Evolutionary conservation across 805 yeast genomes (phyloP), one percentile per base, ranked within the genome.

Genomic region (Scheffersomyces lignosus): DNA sequence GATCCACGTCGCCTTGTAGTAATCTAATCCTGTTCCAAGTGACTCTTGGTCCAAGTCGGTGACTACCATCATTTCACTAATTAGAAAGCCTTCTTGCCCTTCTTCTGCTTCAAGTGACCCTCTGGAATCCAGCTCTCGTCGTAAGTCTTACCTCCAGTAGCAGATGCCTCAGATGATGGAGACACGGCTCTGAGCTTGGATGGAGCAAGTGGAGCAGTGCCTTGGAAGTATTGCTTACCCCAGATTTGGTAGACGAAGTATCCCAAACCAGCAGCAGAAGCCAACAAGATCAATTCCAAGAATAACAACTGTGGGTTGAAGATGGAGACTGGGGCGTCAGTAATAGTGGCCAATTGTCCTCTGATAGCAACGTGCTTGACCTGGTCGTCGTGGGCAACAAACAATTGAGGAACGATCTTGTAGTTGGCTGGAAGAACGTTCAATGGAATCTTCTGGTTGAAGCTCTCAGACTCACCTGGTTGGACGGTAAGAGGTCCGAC

Each of bases 261-360:
- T 29, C 27, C 37, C 28, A 37, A 27, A 7, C 36, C 43, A 3
- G 39, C 52, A 15, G 45, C 18, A 7, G 34, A 26, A 5, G 40
- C 49, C 3, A 67, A 48, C 39, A 87, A 62, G 17, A 85, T 47
- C 12, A 78, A 34, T 55, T 80, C 83, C 46, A 84, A 74, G 24
- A 84, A 58, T 40, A 87, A 54, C 52, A 88, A 75, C 60, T 81
- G 80, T 10, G 90, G 93, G 56, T 85, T 78, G 63, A 83, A 80
- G 36, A 81, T 45, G 0, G 95, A 82, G 49, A 89, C 66, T 38
- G 81, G 74, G 25, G 74, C 75, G 50, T 88, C 96, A 8, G 60
- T 60, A 38, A 89, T 75, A 15, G 67, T 58, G 30, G 85, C 64
- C 41, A 81, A 62, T 51, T 78, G 81, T 34, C 79, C 75, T 51